Base-by-base conservation (phyloP, 176 grass and related monocot genomes). In the Bromus sterilis region DNA sequence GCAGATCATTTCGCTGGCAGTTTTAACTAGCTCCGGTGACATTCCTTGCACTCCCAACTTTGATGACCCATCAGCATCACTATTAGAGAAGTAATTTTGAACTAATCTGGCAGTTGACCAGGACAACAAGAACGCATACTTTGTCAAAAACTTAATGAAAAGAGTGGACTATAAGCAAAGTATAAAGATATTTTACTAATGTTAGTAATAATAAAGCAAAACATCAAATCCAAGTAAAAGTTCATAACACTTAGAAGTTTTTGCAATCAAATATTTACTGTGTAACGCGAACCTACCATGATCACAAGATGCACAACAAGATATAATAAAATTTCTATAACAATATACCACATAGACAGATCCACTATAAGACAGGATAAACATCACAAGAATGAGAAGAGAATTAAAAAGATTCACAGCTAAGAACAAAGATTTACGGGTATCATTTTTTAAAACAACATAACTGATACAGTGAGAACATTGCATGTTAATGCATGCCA, bases 21-120 rank as follows among this genome's bases (percentile, higher is more conserved):
- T 91, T 93, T 95, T 95, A 25, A 95, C 66, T 79, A 99, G 84
- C 23, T 95, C 91, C 77, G 96, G 91, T 30, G 96, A 83, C 92
- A 99, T 93, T 85, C 90, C 93, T 87, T 89, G 72, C 55, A 90
- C 62, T 66, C 90, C 89, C 56, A 95, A 66, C 36, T 77, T 87
- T 10, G 93, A 73, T 35, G 91, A 77, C 24, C 60, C 66, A 66
- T 83, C 76, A 75, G 77, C 76, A 84, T 89, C 33, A 4, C 74
- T 79, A 30, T 87, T 95, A 31, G 87, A 77, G 35, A 90, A 44
- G 69, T 80, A 79, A 89, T 92, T 87, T 78, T 90, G 87, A 78
- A 90, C 89, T 85, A 78, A 69, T 67, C 87, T 97, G 91, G 56
- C 41, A 76, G 43, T 78, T 76, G 56, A 62, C 43, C 41, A 94